Conservation (phyloP, 1,139 yeast species). For the Saccharomyces uvarum region DNA sequence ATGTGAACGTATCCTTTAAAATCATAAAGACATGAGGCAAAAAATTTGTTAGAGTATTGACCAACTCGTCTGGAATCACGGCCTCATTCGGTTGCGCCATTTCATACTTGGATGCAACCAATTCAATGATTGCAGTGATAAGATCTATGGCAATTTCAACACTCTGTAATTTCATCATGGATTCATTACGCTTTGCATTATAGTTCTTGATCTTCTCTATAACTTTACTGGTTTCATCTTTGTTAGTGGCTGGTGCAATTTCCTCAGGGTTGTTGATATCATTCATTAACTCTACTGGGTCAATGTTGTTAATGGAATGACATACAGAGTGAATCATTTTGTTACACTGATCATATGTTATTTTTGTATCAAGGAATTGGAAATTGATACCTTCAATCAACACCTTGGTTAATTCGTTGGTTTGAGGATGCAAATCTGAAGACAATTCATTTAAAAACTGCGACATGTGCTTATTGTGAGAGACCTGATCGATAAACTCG, state of each 20-base stretch:
- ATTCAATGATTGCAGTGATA: constrained; percentile 66
- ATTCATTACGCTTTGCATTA: constrained; percentile 37
- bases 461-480: constrained; percentile 23
- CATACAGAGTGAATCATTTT: constrained; percentile 32
- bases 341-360: constrained; percentile 22
- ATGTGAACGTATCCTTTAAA: constrained; percentile 39
- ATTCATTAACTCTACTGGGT: constrained; percentile 34
- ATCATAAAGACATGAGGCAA: constrained; percentile 39
- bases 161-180: constrained; percentile 51
- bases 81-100: constrained; percentile 9
- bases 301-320: constrained; percentile 32
- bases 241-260: constrained; percentile 34
- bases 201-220: constrained; percentile 36
- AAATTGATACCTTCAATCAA: constrained; percentile 55
- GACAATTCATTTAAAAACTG: constrained; percentile 18
- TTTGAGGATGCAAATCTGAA: constrained; percentile 12
- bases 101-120: constrained; percentile 34
- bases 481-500: constrained; percentile 43
- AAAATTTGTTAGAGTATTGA: constrained; percentile 32
- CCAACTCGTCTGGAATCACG: constrained; percentile 26
- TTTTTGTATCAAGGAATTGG: constrained; percentile 43
- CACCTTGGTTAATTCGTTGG: constrained; percentile 41
- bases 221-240: constrained; percentile 36
- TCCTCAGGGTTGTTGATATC: constrained; percentile 12
- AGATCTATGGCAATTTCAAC: constrained; percentile 68